Conservation (phyloP, 495 filamentous ascomycete genomes). For the Penicillium ucsense region DNA sequence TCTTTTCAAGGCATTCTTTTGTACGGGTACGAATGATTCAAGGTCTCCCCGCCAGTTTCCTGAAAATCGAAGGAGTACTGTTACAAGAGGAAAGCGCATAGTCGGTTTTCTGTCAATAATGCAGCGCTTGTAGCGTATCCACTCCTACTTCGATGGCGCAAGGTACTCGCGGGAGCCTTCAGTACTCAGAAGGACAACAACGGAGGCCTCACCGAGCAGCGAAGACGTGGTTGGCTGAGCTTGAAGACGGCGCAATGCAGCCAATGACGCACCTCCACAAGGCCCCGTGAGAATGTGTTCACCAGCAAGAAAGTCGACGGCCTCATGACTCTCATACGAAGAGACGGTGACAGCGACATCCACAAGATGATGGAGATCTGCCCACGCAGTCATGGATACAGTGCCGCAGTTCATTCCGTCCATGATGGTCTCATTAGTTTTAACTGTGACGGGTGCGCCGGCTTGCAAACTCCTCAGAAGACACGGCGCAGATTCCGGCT, state of each 20-base stretch:
- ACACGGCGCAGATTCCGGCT: constrained; percentile 55
- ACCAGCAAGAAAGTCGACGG: constrained; percentile 36
- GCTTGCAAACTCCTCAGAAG: constrained; percentile 39
- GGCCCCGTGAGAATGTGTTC: constrained; percentile 46
- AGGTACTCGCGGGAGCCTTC: constrained; percentile 36
- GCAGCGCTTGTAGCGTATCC: neutral
- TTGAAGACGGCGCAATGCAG: constrained; percentile 41
- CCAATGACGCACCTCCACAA: constrained; percentile 53
- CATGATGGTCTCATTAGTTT: constrained; percentile 53
- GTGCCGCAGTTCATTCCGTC: constrained; percentile 60
- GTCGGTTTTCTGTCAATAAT: too few species aligned
- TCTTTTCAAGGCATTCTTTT: too few species aligned
- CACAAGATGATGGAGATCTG: constrained; percentile 40
- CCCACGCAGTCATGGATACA: constrained; percentile 53
- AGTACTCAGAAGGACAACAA: constrained; percentile 45
- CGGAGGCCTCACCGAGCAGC: constrained; percentile 31
- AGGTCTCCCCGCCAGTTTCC: too few species aligned
- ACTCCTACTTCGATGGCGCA: constrained; percentile 25
- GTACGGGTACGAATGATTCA: too few species aligned
- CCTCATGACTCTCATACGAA: constrained; percentile 45
- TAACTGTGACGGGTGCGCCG: constrained; percentile 32
- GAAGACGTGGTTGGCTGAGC: constrained; percentile 14
- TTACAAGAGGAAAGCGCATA: too few species aligned
- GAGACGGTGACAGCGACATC: constrained; percentile 49
- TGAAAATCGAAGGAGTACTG: too few species aligned